Percentiles rank a stretch among this genome's conserved stretches.
These are phyloP conservation scores for Calonectria henricotiae DNA, from an alignment of 2,329 filamentous ascomycete species.

Conservation along the genomic window DNA sequence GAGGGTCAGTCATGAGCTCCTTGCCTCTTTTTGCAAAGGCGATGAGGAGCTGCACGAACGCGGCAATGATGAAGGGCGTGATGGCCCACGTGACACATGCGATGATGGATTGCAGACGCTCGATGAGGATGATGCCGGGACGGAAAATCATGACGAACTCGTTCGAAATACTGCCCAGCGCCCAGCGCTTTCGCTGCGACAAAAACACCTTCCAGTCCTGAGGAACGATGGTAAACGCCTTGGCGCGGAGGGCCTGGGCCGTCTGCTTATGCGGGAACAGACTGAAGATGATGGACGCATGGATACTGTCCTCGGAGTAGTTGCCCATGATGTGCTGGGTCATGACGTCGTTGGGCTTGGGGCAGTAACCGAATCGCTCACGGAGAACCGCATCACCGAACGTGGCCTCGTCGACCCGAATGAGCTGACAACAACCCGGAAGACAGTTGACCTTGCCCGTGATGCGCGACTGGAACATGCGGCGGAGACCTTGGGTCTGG, in stretches of 20 bases:
- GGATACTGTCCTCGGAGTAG: constrained; percentile 67
- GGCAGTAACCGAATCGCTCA: constrained; percentile 66
- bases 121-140: constrained; percentile 61
- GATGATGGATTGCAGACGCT: constrained; percentile 63
- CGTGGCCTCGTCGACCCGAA: constrained; percentile 66
- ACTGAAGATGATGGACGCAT: constrained; percentile 66
- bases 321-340: constrained; percentile 67
- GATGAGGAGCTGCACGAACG: constrained; percentile 58
- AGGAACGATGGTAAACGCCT: constrained; percentile 66
- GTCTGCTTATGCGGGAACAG: constrained; percentile 63
- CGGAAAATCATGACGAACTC: constrained; percentile 67
- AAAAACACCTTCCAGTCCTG: constrained; percentile 65
- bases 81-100: constrained; percentile 67
- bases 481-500: constrained; percentile 64
- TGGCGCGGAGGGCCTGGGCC: constrained; percentile 64
- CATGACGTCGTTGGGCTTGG: constrained; percentile 66
- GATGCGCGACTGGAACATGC: constrained; percentile 67
- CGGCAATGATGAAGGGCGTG: constrained; percentile 63
- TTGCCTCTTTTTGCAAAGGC: constrained; percentile 56
- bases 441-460: constrained; percentile 68
- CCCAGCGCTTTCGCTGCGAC: constrained; percentile 67
- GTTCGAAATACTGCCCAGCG: constrained; percentile 66
- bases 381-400: constrained; percentile 65
- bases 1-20: constrained; percentile 56
- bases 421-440: constrained; percentile 67